Base-by-base conservation (phyloP, 2,329 filamentous ascomycete species). In the Diaporthe eres region DNA sequence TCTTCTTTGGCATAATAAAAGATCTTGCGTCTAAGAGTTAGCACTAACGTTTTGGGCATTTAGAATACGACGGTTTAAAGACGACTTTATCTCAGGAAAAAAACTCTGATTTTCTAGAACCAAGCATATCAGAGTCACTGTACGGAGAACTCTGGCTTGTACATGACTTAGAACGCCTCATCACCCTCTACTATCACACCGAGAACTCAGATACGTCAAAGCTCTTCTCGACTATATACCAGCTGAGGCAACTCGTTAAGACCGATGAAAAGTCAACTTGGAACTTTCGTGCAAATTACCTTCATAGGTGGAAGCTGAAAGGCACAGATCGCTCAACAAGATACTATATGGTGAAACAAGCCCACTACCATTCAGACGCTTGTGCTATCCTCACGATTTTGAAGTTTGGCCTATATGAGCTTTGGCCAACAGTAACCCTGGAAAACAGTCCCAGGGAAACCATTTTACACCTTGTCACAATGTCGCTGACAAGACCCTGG, bases 251-350 rank as follows among this genome's bases (percentile, higher is more conserved):
- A 1, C 31, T 67, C 25, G 3, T 3, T 34, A 1, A 6, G 3
- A 10, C 7, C 22, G 28, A 49, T 2, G 2, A 0, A 2, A 10
- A 63, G 9, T 19, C 39, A 8, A 4, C 7, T 10, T 63, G 37
- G 58, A 0, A 0, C 10, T 12, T 44, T 7, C 1, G 1, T 9
- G 1, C 13, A 7, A 3, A 0, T 3, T 28, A 1, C 37, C 19
- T 15, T 4, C 0, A 2, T 4, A 13, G 15, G 17, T 61, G 34
- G 58, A 2, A n/a, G 25, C 25, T 4, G 6, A 13, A 19, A 19
- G 2, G 10, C 37, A 12, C 9, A 37, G 2, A 2, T 37, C 10
- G 2, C 37, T 12, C 9, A 2, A 37, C 37, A 37, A 37, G 10
- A 6, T 17, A 10, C 49, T 10, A n/a, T n/a, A 7, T 8, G 49